A percentile compares a stretch with the other conserved stretches of the same genome.
These are phyloP conservation scores for Taiwanofungus camphoratus DNA, from an alignment of 1,284 basidiomycete species.

Conservation along the genomic window DNA sequence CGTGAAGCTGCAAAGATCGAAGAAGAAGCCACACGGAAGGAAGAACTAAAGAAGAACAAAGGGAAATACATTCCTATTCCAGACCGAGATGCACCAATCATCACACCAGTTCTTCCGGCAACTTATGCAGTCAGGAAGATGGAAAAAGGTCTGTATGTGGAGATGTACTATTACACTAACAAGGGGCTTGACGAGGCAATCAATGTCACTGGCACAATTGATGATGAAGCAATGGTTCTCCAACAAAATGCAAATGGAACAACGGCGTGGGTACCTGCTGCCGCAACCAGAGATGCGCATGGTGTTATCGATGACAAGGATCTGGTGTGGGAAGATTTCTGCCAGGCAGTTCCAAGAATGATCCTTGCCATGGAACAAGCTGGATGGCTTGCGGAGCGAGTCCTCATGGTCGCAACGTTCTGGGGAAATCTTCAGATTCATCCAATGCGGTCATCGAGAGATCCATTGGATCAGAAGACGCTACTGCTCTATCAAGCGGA, in stretches of 20 bases:
- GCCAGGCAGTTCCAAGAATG: background rate
- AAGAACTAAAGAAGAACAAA: background rate
- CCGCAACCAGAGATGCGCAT: background rate
- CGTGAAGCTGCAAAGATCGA: background rate
- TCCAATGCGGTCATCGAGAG: background rate
- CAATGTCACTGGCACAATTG: background rate
- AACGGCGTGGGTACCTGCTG: background rate
- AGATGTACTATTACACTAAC: slow-evolving; percentile 2
- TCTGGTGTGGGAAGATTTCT: slow-evolving; percentile 4
- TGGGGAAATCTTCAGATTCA: slow-evolving; percentile 4
- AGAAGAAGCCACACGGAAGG: background rate
- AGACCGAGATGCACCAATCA: background rate
- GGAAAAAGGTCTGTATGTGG: background rate
- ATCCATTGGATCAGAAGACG: background rate
- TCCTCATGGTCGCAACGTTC: slow-evolving; percentile 3
- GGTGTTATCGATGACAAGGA: background rate
- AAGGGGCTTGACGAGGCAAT: background rate
- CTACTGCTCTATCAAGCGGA: background rate
- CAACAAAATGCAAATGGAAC: background rate
- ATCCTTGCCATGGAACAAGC: background rate
- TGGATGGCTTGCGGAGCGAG: slow-evolving; percentile 2
- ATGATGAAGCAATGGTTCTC: background rate
- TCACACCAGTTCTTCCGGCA: background rate
- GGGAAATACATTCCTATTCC: background rate
- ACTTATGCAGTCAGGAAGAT: background rate